phyloP scores from a whole-genome alignment of 129 eudicot species.

The Sambucus nigra region DNA sequence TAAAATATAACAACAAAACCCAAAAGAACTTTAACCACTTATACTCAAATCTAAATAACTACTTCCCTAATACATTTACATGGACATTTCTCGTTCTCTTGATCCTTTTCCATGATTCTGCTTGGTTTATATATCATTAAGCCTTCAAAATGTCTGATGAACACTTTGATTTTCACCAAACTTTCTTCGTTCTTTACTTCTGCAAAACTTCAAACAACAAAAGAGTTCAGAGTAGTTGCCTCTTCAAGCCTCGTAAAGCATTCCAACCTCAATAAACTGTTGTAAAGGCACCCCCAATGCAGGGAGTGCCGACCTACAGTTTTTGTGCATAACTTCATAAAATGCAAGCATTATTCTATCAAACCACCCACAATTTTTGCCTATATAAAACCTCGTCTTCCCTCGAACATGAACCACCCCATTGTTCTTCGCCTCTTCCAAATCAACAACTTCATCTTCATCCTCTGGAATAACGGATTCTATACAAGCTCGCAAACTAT shows the following conservation, averaged over 20 bases:
- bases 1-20: constrained; percentile 66
- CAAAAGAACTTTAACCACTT: no score
- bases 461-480: constrained; percentile 6
- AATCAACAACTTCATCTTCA: constrained; percentile 19
- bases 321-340: constrained; percentile 62
- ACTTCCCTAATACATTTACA: not conserved
- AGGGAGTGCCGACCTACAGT: constrained; percentile 61
- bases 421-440: constrained; percentile 36
- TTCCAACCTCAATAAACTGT: constrained; percentile 64
- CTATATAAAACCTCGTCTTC: constrained; percentile 51
- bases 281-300: constrained; percentile 40
- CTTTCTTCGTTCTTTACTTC: not conserved
- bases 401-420: constrained; percentile 60
- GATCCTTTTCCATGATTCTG: not conserved
- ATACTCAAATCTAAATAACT: not conserved
- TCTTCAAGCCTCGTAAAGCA: constrained; percentile 59
- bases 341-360: constrained; percentile 50
- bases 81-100: not conserved
- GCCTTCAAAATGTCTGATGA: not conserved
- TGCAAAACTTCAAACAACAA: not conserved
- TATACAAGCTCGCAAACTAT: constrained; percentile 29
- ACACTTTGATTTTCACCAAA: not conserved
- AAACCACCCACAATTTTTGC: constrained; percentile 38
- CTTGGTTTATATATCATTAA: not conserved
- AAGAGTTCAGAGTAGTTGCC: not conserved